Base-by-base conservation (phyloP, 179 eudicot genomes). In the Spinacia oleracea region DNA sequence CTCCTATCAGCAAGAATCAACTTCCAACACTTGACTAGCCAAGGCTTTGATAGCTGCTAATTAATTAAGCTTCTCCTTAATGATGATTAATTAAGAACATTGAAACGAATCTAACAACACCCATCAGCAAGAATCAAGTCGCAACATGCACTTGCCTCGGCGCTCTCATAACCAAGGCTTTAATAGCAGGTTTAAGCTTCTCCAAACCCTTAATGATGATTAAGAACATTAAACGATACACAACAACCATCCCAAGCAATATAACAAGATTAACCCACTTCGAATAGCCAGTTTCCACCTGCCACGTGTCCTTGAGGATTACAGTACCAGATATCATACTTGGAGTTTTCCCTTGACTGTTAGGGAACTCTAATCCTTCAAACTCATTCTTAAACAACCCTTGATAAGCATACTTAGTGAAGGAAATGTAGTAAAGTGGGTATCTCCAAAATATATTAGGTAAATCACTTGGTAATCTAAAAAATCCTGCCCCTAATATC, bases 341-440 rank as follows among this genome's bases (percentile, higher is more conserved):
- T 0, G 78, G 18, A n/a, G 18, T 42, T 32, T 27, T 80, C 15
- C 83, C 84, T 16, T 34, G 35, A 38, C 50, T 60, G 32, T 35
- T 65, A 76, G 59, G 60, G 15, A 69, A 0, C 79, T 82, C 9
- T 45, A 85, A 78, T 15, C 91, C 92, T 80, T 80, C 45, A 72
- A 89, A 90, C 81, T 91, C 97, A 29, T 90, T 92, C 85, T 92
- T 92, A 72, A 80, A 88, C 55, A 92, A 73, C 20, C 92, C 92
- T 85, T 92, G 84, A 18, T 38, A 31, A 0, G 83, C 86, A 70
- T 92, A 90, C 60, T 79, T 88, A 75, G 87, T 88, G 42, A 89
- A 90, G 5, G 91, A 74, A 16, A 92, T 81, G 70, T 90, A 87
- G 70, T 82, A 87, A 78, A 91, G 74, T 3, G 96, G 96, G 79